phyloP scores from a whole-genome alignment of 2,329 filamentous ascomycete genomes.

The Penicillium sp. region DNA sequence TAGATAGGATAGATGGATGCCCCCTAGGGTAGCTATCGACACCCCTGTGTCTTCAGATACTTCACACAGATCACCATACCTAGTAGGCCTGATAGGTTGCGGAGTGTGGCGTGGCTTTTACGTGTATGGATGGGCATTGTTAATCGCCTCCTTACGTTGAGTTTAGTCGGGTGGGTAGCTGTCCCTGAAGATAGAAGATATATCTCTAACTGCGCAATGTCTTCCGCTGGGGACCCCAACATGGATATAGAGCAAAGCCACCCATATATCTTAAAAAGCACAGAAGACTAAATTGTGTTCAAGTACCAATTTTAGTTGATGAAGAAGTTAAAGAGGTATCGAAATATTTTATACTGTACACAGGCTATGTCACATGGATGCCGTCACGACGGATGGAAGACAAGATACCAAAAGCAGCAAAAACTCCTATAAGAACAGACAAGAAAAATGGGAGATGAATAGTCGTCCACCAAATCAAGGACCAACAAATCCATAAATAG shows the following conservation, averaged over 20 bases:
- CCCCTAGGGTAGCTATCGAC: no score
- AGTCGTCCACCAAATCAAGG: not conserved
- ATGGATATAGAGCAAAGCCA: not conserved
- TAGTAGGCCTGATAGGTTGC: no score
- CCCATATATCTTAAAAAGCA: not conserved
- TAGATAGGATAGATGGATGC: no score
- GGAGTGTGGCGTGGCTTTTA: no score
- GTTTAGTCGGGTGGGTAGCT: no score
- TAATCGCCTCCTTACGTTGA: no score
- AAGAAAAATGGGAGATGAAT: conserved; percentile 10
- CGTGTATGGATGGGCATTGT: no score
- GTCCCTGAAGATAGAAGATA: not conserved
- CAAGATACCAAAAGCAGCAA: conserved; percentile 29
- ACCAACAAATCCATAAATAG: not conserved
- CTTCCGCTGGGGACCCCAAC: not conserved
- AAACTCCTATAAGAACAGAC: conserved; percentile 30
- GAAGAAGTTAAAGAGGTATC: conserved; percentile 24
- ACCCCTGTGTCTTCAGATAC: no score
- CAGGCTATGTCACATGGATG: conserved; percentile 36
- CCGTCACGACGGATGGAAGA: conserved; percentile 24
- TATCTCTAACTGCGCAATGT: not conserved
- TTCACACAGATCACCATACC: no score
- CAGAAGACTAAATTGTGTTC: not conserved
- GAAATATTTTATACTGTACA: conserved; percentile 38
- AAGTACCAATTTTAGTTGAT: not conserved